phyloP scores from a whole-genome alignment of 208 protist species.

The Tritrichomonas foetus region DNA sequence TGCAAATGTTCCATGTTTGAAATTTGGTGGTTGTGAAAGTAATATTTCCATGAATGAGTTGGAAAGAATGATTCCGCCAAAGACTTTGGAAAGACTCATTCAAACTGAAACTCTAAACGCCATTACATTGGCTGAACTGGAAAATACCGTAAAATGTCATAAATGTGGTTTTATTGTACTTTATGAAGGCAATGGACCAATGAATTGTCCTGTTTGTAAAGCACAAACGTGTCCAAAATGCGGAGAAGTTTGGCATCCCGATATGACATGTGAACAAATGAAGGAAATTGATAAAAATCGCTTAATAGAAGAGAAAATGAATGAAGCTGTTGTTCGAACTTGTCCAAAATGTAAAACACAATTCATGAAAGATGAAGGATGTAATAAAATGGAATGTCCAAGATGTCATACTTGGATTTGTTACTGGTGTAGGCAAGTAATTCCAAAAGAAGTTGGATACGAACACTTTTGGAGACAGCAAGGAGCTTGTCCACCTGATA shows the following conservation, averaged over 20 bases:
- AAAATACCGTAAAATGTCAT: not conserved
- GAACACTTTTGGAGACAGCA: not conserved
- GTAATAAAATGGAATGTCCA: constrained; percentile 32
- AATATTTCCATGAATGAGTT: not conserved
- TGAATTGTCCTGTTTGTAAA: constrained; percentile 18
- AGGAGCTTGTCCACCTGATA: constrained; percentile 8
- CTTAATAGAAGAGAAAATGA: constrained; percentile 16
- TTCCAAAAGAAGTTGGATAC: constrained; percentile 6
- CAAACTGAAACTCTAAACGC: not conserved
- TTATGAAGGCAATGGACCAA: not conserved
- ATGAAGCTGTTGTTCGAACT: not conserved
- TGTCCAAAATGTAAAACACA: constrained; percentile 30
- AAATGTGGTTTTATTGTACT: constrained; percentile 30
- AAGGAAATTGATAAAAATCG: not conserved
- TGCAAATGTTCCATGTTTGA: not conserved
- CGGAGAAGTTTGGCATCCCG: not conserved
- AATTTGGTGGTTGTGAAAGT: not conserved
- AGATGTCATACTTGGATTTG: constrained; percentile 34
- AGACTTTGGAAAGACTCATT: not conserved
- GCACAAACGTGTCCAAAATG: not conserved
- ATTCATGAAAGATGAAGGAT: constrained; percentile 39
- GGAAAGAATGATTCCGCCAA: not conserved
- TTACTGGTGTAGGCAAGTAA: constrained; percentile 19
- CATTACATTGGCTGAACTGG: not conserved
- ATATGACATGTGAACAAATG: not conserved